Percentiles rank a stretch among this genome's conserved stretches.
phyloP scores from a whole-genome alignment of 495 filamentous ascomycete genomes.

The Lichina pygmaea region DNA sequence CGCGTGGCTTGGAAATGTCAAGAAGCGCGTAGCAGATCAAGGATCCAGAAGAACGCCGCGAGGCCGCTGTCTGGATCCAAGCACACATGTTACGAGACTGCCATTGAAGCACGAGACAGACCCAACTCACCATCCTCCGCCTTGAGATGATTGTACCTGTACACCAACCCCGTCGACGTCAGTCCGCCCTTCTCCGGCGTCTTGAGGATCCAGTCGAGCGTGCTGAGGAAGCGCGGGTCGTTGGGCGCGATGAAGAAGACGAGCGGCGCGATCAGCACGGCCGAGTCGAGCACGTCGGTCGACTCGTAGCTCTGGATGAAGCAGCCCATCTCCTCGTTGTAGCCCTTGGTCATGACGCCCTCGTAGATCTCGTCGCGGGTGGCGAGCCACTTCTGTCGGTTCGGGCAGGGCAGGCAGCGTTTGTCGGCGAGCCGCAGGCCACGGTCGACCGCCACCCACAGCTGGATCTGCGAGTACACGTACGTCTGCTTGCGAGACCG shows the following conservation, averaged over 20 bases:
- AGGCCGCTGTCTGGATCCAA: too few species aligned
- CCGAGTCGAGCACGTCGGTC: conserved; percentile 36
- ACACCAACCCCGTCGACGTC: conserved; percentile 42
- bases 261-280: conserved; percentile 42
- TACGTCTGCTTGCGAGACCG: conserved; percentile 46
- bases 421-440: conserved; percentile 44
- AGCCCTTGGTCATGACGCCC: conserved; percentile 25
- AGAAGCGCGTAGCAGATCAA: too few species aligned
- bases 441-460: conserved; percentile 52
- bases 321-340: conserved; percentile 31
- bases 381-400: conserved; percentile 30
- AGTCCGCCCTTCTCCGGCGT: conserved; percentile 43
- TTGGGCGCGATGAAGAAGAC: conserved; percentile 53
- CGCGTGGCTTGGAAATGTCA: not conserved
- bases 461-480: conserved; percentile 46
- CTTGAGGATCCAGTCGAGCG: conserved; percentile 36
- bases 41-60: too few species aligned
- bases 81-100: too few species aligned
- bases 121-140: conserved; percentile 33
- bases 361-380: conserved; percentile 39
- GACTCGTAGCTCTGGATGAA: conserved; percentile 50
- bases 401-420: conserved; percentile 39
- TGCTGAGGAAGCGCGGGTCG: conserved; percentile 42
- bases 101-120: not conserved
- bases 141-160: conserved; percentile 36